Percentiles rank a stretch among this genome's conserved stretches.
Evolutionary conservation across 2,329 filamentous ascomycete genomes (phyloP).

Genomic region (Pseudogymnoascus sp.): DNA sequence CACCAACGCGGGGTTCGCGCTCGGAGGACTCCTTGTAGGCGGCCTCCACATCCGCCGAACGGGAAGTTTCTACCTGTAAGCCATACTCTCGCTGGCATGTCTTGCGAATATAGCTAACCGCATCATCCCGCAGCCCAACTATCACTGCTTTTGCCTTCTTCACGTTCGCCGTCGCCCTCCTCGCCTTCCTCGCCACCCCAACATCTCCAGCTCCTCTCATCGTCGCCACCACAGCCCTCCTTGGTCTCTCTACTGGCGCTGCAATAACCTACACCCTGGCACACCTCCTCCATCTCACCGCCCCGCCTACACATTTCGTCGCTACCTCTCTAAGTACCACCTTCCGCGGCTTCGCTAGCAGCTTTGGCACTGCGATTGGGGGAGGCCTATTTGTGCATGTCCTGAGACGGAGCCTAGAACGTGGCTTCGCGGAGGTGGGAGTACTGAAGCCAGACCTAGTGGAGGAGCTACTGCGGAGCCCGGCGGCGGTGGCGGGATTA

Average conservation of each 20-base stretch:
- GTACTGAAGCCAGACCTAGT: slow-evolving; percentile 37
- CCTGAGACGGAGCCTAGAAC: slow-evolving; percentile 26
- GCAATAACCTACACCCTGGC: slow-evolving; percentile 74
- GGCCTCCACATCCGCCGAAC: slow-evolving; percentile 66
- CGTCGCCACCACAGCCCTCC: slow-evolving; percentile 54
- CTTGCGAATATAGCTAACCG: not conserved
- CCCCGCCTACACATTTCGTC: slow-evolving; percentile 61
- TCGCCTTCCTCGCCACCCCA: slow-evolving; percentile 50
- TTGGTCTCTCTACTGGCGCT: slow-evolving; percentile 66
- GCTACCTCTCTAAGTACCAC: slow-evolving; percentile 69
- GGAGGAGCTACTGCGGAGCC: slow-evolving; percentile 49
- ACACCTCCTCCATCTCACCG: slow-evolving; percentile 67
- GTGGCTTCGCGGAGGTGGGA: slow-evolving; percentile 30
- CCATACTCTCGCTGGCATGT: not conserved
- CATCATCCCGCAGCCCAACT: slow-evolving; percentile 36
- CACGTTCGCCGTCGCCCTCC: slow-evolving; percentile 46
- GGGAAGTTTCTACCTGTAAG: slow-evolving; percentile 61
- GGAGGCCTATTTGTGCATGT: slow-evolving; percentile 45
- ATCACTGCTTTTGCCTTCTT: slow-evolving; percentile 57
- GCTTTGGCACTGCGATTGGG: slow-evolving; percentile 71
- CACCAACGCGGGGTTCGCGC: slow-evolving; percentile 71
- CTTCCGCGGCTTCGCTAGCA: slow-evolving; percentile 73
- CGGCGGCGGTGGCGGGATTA: slow-evolving; percentile 44
- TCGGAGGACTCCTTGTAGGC: slow-evolving; percentile 66
- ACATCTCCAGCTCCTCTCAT: slow-evolving; percentile 45